Conservation (phyloP, 1,139 yeast genomes). For the Hansenula sp. region DNA sequence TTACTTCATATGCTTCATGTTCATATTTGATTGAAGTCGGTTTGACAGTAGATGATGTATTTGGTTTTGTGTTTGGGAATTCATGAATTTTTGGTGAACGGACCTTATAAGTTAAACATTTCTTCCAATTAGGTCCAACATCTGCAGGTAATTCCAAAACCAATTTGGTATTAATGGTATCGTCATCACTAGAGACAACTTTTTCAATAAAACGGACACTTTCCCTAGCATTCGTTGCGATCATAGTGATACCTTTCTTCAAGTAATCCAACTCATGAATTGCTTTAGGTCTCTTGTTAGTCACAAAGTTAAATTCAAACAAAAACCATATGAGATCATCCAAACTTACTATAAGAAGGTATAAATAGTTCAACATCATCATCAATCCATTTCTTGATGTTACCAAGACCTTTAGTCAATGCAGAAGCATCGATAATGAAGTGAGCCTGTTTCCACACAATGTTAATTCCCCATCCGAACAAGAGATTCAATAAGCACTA, state of each 20-base stretch:
- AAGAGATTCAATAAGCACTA: not conserved
- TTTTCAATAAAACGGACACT: conserved; percentile 51
- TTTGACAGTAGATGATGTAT: not conserved
- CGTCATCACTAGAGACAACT: conserved; percentile 29
- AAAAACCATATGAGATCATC: too few species aligned
- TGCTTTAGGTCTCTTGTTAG: conserved; percentile 20
- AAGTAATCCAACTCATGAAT: conserved; percentile 52
- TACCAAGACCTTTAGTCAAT: conserved; percentile 55
- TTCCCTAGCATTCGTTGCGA: conserved; percentile 55
- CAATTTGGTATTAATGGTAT: conserved; percentile 21
- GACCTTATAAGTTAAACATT: conserved; percentile 40
- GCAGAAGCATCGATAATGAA: conserved; percentile 58
- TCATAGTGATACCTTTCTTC: conserved; percentile 50
- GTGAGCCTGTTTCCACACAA: conserved; percentile 16
- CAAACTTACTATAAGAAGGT: conserved; percentile 40
- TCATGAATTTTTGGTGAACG: conserved; percentile 43
- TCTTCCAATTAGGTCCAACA: conserved; percentile 46
- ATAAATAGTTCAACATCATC: conserved; percentile 30
- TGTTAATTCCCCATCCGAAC: not conserved
- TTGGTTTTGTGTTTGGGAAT: conserved; percentile 34
- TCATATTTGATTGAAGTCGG: conserved; percentile 17
- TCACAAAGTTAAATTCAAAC: not conserved
- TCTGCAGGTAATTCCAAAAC: conserved; percentile 37
- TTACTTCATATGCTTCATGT: conserved; percentile 2
- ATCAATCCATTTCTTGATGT: conserved; percentile 54